Conservation (phyloP, 108 stramenopile genomes). For the Hondaea fermentalgiana region DNA sequence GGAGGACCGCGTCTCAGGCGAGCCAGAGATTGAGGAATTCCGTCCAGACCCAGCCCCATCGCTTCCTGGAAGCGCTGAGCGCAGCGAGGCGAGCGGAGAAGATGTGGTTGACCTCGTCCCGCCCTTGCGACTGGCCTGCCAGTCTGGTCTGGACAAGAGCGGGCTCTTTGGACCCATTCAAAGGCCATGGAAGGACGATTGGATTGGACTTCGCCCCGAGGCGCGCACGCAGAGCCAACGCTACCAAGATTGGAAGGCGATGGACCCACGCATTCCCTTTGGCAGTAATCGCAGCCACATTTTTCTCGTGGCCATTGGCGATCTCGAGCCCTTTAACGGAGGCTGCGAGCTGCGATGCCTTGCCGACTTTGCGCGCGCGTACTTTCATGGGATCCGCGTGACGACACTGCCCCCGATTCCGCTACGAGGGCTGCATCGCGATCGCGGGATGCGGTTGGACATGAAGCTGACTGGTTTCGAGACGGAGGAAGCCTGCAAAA, state of each 20-base stretch:
- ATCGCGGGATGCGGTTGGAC: background rate
- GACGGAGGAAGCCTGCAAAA: background rate
- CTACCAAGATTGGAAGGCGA: background rate
- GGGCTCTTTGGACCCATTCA: background rate
- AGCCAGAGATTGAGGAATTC: background rate
- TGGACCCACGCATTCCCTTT: background rate
- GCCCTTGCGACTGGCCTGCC: background rate
- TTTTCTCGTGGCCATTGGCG: background rate
- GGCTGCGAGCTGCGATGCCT: background rate
- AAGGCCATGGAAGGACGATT: constrained; percentile 7
- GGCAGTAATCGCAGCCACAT: constrained; percentile 13
- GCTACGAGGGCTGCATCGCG: background rate
- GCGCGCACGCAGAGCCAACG: background rate
- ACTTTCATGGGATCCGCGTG: background rate
- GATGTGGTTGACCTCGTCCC: background rate
- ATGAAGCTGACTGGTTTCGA: background rate
- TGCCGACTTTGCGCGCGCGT: background rate
- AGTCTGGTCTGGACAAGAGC: background rate
- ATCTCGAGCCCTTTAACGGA: background rate
- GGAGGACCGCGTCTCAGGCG: background rate
- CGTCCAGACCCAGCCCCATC: background rate
- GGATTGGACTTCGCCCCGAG: background rate
- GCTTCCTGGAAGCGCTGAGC: background rate
- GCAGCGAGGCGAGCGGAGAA: background rate
- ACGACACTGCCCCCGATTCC: background rate